Conservation (phyloP, 176 grass and related monocot genomes). For the Tillandsia fasciculata region DNA sequence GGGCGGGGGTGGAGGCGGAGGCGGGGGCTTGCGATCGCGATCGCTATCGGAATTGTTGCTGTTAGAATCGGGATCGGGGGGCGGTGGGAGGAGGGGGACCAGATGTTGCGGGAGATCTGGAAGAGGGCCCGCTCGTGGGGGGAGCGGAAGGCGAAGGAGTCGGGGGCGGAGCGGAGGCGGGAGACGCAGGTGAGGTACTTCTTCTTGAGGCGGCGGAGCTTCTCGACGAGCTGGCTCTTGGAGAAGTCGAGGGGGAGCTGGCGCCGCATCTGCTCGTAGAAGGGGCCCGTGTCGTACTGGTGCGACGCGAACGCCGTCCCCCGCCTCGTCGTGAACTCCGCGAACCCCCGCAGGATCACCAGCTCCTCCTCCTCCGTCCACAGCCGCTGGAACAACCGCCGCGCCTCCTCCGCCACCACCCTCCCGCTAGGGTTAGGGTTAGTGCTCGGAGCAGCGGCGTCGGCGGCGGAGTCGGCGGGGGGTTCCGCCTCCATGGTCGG, state of each 20-base stretch:
- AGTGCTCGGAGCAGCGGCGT: neutral
- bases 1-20: neutral
- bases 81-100: constrained; percentile 50
- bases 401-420: constrained; percentile 36
- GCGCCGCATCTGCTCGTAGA: constrained; percentile 91
- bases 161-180: constrained; percentile 49
- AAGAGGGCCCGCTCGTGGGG: constrained; percentile 79
- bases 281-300: constrained; percentile 95
- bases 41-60: constrained; percentile 31
- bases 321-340: constrained; percentile 71
- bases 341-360: constrained; percentile 70
- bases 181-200: constrained; percentile 87
- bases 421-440: constrained; percentile 5
- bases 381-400: constrained; percentile 77
- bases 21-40: constrained; percentile 13
- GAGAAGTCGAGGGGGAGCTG: constrained; percentile 77
- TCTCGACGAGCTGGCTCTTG: constrained; percentile 96
- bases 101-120: constrained; percentile 79
- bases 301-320: constrained; percentile 84
- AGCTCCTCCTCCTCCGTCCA: constrained; percentile 98
- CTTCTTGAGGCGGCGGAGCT: constrained; percentile 87
- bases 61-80: constrained; percentile 25
- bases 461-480: neutral
- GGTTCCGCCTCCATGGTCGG: neutral
- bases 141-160: constrained; percentile 50